Base-by-base conservation (phyloP, 768 basidiomycete genomes). In the Lentinula guzmanii region DNA sequence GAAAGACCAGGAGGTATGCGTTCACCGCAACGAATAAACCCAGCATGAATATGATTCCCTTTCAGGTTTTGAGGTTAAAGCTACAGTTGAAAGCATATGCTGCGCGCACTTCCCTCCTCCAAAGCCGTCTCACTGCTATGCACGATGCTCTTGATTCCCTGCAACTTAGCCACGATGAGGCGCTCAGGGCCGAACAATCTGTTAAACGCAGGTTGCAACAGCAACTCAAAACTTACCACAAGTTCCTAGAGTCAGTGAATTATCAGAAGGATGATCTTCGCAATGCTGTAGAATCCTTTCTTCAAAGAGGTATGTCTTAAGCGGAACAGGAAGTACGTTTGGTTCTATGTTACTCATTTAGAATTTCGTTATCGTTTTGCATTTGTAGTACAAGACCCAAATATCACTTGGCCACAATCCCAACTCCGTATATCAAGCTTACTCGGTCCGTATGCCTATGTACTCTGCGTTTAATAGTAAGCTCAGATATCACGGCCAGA, bases 291-390 rank as follows among this genome's bases (percentile, higher is more conserved):
- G 65, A 76, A 53, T 69, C 77, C 55, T 67, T 87, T 43, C 76
- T 84, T n/a, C 76, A 84, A 69, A 85, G 83, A 82, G 82, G 86
- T 86, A 65, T 43, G 82, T 73, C 18, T 35, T 45, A 34, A 46
- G 28, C 24, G 46, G 33, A n/a, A 7, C 11, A 46, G 50, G 11
- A 11, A 43, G 42, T 37, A 64, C 52, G 34, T 24, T 45, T 8
- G 34, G 0, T 28, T 43, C 39, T 43, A 15, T 43, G 13, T 41
- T 28, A 51, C 62, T 58, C 18, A 39, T 60, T n/a, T 13, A 45
- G 31, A 3, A 59, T 34, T 34, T 57, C 37, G 28, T 28, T 28
- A 28, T 28, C 46, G 13, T 42, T 58, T 42, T 46, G 39, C 35
- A 10, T 50, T 4, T 64, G 52, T 62, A 35, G 52, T 61, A 82